Percentiles rank a stretch among this genome's conserved stretches.
Evolutionary conservation across 2,329 filamentous ascomycete species (phyloP).

Genomic region (Apiospora sp.): DNA sequence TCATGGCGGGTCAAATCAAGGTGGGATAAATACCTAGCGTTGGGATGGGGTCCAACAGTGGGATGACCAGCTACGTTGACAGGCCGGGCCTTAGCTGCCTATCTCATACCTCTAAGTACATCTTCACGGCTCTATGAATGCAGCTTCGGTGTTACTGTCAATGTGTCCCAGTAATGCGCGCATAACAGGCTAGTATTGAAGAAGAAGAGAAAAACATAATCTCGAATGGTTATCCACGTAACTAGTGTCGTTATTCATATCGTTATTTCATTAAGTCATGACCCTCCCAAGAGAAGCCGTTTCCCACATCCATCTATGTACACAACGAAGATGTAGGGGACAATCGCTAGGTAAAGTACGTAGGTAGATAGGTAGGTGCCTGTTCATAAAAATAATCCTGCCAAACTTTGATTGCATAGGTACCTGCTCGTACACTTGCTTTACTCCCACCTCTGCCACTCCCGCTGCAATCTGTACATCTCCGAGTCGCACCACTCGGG

Average conservation of each 20-base stretch:
- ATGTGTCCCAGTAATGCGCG: background rate
- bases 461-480: constrained; percentile 57
- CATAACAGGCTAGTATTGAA: background rate
- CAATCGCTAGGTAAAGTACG: background rate
- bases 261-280: constrained; percentile 3
- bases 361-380: background rate
- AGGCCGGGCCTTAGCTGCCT: no score
- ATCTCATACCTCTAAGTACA: no score
- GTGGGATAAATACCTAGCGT: no score
- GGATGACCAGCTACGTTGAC: no score
- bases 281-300: background rate
- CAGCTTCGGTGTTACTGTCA: background rate
- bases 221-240: background rate
- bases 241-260: constrained; percentile 1
- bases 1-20: no score
- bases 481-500: constrained; percentile 52
- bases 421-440: background rate
- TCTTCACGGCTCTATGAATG: no score
- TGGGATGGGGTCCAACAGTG: no score
- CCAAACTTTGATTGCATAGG: background rate
- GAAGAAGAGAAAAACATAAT: background rate
- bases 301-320: background rate
- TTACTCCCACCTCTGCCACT: constrained; percentile 66
- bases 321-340: background rate
- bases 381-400: no score